Evolutionary conservation across 2,329 filamentous ascomycete genomes (phyloP).

Genomic region (Fusarium sp.): DNA sequence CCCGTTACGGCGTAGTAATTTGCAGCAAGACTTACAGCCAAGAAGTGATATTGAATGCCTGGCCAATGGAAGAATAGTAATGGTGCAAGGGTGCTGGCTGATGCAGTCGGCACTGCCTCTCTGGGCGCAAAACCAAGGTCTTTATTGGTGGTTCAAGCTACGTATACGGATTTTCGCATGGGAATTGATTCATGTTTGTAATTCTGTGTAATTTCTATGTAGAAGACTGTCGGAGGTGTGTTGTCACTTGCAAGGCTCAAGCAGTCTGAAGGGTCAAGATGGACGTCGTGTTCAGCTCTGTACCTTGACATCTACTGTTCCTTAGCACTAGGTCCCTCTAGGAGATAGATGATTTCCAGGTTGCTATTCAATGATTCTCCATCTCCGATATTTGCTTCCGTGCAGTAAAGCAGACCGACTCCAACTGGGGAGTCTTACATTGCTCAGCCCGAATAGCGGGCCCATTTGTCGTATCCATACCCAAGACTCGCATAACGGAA

Average conservation of each 20-base stretch:
- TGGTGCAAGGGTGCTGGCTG: too few species aligned
- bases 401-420: too few species aligned
- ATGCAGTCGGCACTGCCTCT: not conserved
- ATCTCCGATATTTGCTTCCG: too few species aligned
- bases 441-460: not conserved
- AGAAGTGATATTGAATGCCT: not conserved
- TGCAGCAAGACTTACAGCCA: not conserved
- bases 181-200: not conserved
- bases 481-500: too few species aligned
- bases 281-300: not conserved
- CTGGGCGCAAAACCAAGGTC: not conserved
- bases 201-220: not conserved
- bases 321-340: too few species aligned
- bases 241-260: not conserved
- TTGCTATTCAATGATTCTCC: too few species aligned
- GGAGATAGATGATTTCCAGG: too few species aligned
- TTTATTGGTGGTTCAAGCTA: not conserved
- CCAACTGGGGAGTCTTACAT: too few species aligned
- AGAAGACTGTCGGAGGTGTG: not conserved
- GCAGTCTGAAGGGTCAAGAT: not conserved
- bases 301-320: too few species aligned
- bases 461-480: not conserved
- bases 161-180: not conserved
- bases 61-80: too few species aligned
- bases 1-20: not conserved